A percentile compares a stretch with the other conserved stretches of the same genome.
These are phyloP conservation scores for Obelidium mucronatum DNA, from an alignment of 192 early-diverging fungal species.

Conservation along the genomic window DNA sequence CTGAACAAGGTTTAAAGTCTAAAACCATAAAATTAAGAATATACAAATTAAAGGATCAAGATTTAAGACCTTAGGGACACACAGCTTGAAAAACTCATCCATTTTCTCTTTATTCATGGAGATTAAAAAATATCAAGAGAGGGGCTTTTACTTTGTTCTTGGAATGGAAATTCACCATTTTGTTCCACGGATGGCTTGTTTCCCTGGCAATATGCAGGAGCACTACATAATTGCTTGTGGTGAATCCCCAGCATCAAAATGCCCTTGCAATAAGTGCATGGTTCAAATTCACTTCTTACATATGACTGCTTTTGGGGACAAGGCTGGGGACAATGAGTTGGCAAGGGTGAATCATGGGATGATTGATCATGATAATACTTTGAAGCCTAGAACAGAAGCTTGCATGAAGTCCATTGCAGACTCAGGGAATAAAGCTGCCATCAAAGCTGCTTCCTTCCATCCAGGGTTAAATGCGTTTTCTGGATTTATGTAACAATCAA, in stretches of 20 bases:
- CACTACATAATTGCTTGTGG: neutral
- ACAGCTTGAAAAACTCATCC: no score
- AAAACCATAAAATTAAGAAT: no score
- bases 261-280: neutral
- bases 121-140: neutral
- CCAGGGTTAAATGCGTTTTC: neutral
- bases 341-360: neutral
- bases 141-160: neutral
- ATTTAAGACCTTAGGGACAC: no score
- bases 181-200: constrained; percentile 2
- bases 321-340: neutral
- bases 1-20: no score
- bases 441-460: neutral
- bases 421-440: neutral
- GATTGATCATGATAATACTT: neutral
- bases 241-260: neutral
- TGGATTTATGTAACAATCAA: neutral
- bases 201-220: constrained; percentile 11
- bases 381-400: neutral
- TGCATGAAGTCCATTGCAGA: neutral
- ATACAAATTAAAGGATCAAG: no score
- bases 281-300: neutral
- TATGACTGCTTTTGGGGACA: neutral
- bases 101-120: no score
- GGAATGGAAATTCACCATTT: neutral